A percentile compares a stretch with the other conserved stretches of the same genome.
Conservation (phyloP, 176 grass and related monocot genomes). For the Puya raimondii region DNA sequence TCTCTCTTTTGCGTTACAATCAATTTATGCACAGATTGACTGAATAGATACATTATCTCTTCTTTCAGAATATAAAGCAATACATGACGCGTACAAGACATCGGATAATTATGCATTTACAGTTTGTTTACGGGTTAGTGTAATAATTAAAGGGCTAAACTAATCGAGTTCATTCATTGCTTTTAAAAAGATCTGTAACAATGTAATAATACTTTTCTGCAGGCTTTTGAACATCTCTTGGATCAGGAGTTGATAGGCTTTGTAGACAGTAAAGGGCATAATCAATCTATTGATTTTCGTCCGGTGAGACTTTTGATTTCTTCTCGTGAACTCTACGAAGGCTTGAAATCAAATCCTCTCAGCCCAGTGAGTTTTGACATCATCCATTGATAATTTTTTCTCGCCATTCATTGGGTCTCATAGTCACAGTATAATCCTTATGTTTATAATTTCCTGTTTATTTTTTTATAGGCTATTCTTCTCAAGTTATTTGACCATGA, state of each 20-base stretch:
- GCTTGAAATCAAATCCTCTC: conserved; percentile 59
- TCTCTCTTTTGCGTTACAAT: conserved; percentile 10
- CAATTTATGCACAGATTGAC: conserved; percentile 5
- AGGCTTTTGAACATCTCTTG: conserved; percentile 95
- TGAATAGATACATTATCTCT: conserved; percentile 20
- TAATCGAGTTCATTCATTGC: not conserved
- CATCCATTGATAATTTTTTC: not conserved
- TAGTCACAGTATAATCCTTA: too few species aligned
- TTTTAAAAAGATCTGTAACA: not conserved
- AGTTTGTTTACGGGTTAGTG: conserved; percentile 71
- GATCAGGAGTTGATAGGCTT: conserved; percentile 79
- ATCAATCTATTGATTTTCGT: conserved; percentile 51
- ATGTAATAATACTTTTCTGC: conserved; percentile 14
- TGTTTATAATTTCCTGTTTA: not conserved
- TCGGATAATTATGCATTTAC: conserved; percentile 67
- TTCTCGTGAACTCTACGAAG: conserved; percentile 48
- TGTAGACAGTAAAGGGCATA: conserved; percentile 54
- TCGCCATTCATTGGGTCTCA: too few species aligned
- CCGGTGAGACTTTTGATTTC: conserved; percentile 81
- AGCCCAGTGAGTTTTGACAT: conserved; percentile 60
- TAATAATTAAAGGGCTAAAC: not conserved
- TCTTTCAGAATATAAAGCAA: conserved; percentile 73
- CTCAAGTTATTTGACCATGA: conserved; percentile 91
- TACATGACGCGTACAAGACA: conserved; percentile 88
- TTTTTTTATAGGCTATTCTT: conserved; percentile 55